Conservation (phyloP, 2,329 filamentous ascomycete genomes). For the Cladophialophora immunda region DNA sequence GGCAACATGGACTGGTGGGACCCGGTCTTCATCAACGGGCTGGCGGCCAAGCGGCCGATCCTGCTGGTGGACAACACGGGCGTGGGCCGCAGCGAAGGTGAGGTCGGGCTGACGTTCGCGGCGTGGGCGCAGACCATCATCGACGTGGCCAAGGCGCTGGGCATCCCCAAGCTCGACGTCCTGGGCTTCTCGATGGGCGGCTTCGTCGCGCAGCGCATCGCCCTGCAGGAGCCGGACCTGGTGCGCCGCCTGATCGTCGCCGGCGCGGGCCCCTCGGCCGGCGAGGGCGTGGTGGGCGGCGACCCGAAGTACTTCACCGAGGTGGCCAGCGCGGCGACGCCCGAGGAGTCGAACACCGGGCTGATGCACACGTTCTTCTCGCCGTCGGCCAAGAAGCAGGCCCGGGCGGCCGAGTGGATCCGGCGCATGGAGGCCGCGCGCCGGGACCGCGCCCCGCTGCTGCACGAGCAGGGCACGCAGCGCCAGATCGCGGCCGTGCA, state of each 20-base stretch:
- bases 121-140: constrained; percentile 47
- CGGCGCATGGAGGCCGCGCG: constrained; percentile 21
- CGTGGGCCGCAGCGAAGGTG: constrained; percentile 56
- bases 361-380: constrained; percentile 29
- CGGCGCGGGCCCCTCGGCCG: constrained; percentile 53
- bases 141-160: constrained; percentile 44
- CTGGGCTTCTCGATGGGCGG: constrained; percentile 63
- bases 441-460: constrained; percentile 17
- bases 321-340: constrained; percentile 22
- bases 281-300: constrained; percentile 21
- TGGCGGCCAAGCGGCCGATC: constrained; percentile 54
- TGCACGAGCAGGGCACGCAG: constrained; percentile 13
- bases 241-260: constrained; percentile 56
- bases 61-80: constrained; percentile 60
- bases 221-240: constrained; percentile 49
- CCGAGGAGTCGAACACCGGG: constrained; percentile 13
- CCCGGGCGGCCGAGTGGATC: constrained; percentile 21
- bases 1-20: constrained; percentile 47
- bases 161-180: constrained; percentile 53
- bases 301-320: constrained; percentile 25
- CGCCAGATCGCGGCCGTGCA: constrained; percentile 22
- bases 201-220: constrained; percentile 56
- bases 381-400: constrained; percentile 22
- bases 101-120: constrained; percentile 51
- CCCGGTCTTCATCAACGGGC: constrained; percentile 56